Base-by-base conservation (phyloP, 2,329 filamentous ascomycete genomes). In the Trichophyton benhamiae region DNA sequence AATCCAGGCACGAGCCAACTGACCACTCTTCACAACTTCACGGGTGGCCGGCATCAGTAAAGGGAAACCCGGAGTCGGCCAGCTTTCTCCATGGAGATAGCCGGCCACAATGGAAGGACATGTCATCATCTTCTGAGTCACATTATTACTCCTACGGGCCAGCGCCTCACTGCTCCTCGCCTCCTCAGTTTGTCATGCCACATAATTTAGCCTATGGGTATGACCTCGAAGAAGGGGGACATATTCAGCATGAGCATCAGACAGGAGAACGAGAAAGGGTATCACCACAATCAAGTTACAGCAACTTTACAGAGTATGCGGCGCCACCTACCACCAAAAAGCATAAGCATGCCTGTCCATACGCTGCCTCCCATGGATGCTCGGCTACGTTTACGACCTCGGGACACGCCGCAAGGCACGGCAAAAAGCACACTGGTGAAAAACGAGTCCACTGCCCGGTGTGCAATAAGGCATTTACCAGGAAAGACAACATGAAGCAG, bases 401-500 rank as follows among this genome's bases (percentile, higher is more conserved):
- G 0, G 83, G 83, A 58, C 83, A 86, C 67, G 83, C 83, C 5
- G 83, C 83, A n/a, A 81, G 83, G 20, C 83, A 86, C 67, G 83
- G 83, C 30, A 86, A 86, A 73, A 86, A 85, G 72, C 83, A 86
- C 73, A 86, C 84, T 0, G 84, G 84, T 61, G 84, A 85, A 72
- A 86, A 86, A 71, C 83, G 84, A 63, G 83, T 85, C n/a, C 80
- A 83, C 67, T 86, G 83, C 68, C 83, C 83, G 0, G 82, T 85
- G 64, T 86, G 83, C 76, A 82, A 83, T 74, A 86, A 86, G 71
- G 83, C 83, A 11, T 86, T 86, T 68, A 86, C 83, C 11, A 81
- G 83, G 65, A 86, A 86, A 68, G 83, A 86, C 74, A 86, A 86
- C 72, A 86, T 86, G 83, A 85, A 86, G 72, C 83, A 86, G 70